Percentiles rank a stretch among this genome's conserved stretches.
Conservation (phyloP, 2,329 filamentous ascomycete species). For the Colletotrichum costaricense region DNA sequence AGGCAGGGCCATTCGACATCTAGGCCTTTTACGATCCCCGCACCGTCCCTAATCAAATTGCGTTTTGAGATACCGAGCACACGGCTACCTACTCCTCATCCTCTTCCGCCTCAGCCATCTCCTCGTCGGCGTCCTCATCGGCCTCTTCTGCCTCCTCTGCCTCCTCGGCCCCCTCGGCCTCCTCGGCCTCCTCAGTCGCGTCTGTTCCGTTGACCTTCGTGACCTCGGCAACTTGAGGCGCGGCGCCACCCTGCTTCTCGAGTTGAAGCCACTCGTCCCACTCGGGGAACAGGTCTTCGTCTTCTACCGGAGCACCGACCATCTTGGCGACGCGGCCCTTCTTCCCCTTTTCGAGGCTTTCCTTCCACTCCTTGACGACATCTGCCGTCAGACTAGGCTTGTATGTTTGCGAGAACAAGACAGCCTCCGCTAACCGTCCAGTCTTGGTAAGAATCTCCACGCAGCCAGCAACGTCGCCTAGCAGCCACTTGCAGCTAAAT, state of each 20-base stretch:
- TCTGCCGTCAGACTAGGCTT: slow-evolving; percentile 80
- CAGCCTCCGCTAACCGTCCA: slow-evolving; percentile 84
- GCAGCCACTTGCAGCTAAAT: slow-evolving; percentile 89
- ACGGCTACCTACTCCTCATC: slow-evolving; percentile 36
- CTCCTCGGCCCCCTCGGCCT: slow-evolving; percentile 33
- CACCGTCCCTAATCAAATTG: slow-evolving; percentile 27
- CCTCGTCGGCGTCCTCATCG: slow-evolving; percentile 38
- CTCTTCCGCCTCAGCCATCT: slow-evolving; percentile 37
- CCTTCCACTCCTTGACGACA: slow-evolving; percentile 84
- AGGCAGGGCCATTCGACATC: slow-evolving; percentile 36
- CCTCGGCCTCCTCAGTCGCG: slow-evolving; percentile 39
- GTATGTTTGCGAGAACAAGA: slow-evolving; percentile 94
- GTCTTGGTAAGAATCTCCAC: slow-evolving; percentile 84
- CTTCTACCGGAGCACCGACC: slow-evolving; percentile 83
- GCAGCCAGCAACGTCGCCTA: slow-evolving; percentile 85
- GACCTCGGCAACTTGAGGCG: slow-evolving; percentile 40
- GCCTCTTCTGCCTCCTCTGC: slow-evolving; percentile 37
- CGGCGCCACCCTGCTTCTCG: slow-evolving; percentile 75
- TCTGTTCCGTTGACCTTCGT: slow-evolving; percentile 42
- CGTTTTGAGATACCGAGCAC: slow-evolving; percentile 8
- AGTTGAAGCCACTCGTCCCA: slow-evolving; percentile 92
- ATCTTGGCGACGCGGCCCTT: slow-evolving; percentile 87
- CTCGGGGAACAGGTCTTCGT: slow-evolving; percentile 92
- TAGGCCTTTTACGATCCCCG: slow-evolving; percentile 36
- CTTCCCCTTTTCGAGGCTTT: slow-evolving; percentile 82